Conservation (phyloP, 164 flowering plant genomes). For the Kingdonia uniflora region DNA sequence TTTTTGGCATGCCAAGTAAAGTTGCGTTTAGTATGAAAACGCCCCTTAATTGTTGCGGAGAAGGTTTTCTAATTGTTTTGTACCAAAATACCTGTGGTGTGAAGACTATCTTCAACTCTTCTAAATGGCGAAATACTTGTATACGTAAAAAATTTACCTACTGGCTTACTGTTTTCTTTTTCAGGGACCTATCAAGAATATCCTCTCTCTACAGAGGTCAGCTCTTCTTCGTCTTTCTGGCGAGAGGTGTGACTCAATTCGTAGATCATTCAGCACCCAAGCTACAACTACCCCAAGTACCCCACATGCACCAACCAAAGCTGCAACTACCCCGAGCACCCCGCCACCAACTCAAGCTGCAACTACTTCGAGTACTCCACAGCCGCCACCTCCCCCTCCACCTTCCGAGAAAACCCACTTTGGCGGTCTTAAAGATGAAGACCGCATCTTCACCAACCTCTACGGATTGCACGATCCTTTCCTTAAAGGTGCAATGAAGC, state of each 20-base stretch:
- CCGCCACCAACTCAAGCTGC: slow-evolving; percentile 11
- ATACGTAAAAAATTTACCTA: too few relatives aligned
- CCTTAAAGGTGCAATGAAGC: slow-evolving; percentile 93
- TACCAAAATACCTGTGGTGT: too few relatives aligned
- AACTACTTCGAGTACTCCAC: slow-evolving; percentile 40
- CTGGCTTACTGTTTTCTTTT: slow-evolving; percentile 6
- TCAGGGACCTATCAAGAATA: slow-evolving; percentile 61
- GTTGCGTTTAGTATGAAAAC: too few relatives aligned
- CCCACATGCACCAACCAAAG: slow-evolving; percentile 81
- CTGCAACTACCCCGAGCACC: slow-evolving; percentile 89
- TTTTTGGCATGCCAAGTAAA: too few relatives aligned
- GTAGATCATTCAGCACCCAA: slow-evolving; percentile 64
- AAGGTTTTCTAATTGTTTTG: too few relatives aligned
- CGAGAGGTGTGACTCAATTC: slow-evolving; percentile 27
- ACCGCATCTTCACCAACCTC: slow-evolving; percentile 88
- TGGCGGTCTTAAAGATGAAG: slow-evolving; percentile 94
- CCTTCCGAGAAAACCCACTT: slow-evolving; percentile 96
- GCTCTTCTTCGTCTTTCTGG: slow-evolving; percentile 18
- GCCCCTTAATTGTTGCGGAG: too few relatives aligned
- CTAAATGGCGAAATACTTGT: too few relatives aligned
- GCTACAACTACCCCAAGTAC: slow-evolving; percentile 49
- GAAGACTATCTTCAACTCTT: too few relatives aligned
- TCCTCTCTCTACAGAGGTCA: slow-evolving; percentile 44
- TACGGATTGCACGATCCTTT: slow-evolving; percentile 90
- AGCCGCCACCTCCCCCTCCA: slow-evolving; percentile 90